A percentile compares a stretch with the other conserved stretches of the same genome.
These are phyloP conservation scores for Echinochloa phyllopogon DNA, from an alignment of 176 grass and related monocot species.

Conservation along the genomic window DNA sequence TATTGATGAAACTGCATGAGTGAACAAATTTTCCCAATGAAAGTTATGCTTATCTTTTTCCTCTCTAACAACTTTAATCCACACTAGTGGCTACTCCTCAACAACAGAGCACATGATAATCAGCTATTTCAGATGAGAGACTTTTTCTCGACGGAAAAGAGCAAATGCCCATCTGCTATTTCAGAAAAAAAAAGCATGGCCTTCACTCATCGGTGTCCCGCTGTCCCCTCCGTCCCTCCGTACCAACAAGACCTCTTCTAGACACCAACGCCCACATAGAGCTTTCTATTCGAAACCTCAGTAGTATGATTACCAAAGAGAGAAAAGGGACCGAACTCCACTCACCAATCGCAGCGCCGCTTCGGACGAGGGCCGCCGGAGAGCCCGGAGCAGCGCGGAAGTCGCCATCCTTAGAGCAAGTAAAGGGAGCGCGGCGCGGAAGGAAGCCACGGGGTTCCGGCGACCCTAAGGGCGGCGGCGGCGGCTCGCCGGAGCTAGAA, in stretches of 20 bases:
- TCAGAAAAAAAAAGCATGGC: background rate
- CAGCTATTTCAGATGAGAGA: background rate
- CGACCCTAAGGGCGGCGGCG: background rate
- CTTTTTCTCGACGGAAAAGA: background rate
- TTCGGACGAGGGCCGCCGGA: conserved; percentile 48
- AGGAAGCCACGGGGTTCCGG: background rate
- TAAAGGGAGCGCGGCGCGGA: background rate
- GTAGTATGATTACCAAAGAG: background rate
- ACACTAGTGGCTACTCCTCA: background rate
- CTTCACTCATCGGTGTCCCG: background rate
- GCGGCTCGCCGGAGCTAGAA: conserved; percentile 24
- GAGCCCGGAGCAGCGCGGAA: conserved; percentile 56
- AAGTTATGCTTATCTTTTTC: background rate
- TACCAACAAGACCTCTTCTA: background rate
- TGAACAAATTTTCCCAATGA: background rate
- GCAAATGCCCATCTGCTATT: background rate
- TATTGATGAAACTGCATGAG: background rate
- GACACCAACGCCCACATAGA: background rate
- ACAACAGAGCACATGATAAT: background rate
- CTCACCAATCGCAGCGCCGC: conserved; percentile 54
- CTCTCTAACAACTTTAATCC: background rate
- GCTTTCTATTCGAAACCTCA: background rate
- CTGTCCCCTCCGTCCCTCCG: background rate
- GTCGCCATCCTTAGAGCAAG: conserved; percentile 48
- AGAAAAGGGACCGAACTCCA: background rate